Percentiles rank a stretch among this genome's conserved stretches.
phyloP scores from a whole-genome alignment of 768 basidiomycete species.

The Rhizopogon vulgaris region DNA sequence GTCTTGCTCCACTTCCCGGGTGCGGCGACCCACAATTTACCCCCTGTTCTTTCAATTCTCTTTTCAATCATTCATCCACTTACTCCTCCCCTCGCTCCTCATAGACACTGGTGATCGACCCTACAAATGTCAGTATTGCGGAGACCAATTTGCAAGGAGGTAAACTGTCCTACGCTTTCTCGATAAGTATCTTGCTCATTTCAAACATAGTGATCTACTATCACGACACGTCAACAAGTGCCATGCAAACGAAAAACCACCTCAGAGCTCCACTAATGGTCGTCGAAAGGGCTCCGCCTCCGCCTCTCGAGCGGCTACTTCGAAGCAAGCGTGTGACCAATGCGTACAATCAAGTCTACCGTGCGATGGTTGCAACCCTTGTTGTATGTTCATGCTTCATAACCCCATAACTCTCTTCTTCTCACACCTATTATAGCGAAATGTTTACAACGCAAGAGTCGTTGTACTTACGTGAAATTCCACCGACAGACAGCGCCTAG shows the following conservation, averaged over 20 bases:
- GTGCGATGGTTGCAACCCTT: conserved; percentile 77
- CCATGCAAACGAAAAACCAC: conserved; percentile 67
- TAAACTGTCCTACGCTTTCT: conserved; percentile 25
- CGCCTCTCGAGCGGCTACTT: conserved; percentile 67
- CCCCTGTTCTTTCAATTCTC: conserved; percentile 6
- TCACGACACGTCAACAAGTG: conserved; percentile 87
- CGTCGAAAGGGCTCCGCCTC: conserved; percentile 65
- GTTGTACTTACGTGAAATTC: conserved; percentile 79
- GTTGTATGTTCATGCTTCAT: conserved; percentile 43
- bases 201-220: conserved; percentile 59
- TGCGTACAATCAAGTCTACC: conserved; percentile 71
- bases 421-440: conserved; percentile 43
- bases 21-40: conserved; percentile 5
- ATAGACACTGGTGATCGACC: conserved; percentile 86
- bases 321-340: conserved; percentile 82
- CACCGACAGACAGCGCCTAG: conserved; percentile 76
- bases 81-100: conserved; percentile 1
- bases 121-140: conserved; percentile 84
- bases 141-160: conserved; percentile 88
- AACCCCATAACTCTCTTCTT: conserved; percentile 5
- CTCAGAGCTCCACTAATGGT: conserved; percentile 27
- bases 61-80: conserved; percentile 12
- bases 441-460: conserved; percentile 62
- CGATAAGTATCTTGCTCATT: conserved; percentile 2
- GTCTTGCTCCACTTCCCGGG: conserved; percentile 16